Percentiles rank a stretch among this genome's conserved stretches.
phyloP scores from a whole-genome alignment of 1,284 basidiomycete species.

The Serendipita sp. region DNA sequence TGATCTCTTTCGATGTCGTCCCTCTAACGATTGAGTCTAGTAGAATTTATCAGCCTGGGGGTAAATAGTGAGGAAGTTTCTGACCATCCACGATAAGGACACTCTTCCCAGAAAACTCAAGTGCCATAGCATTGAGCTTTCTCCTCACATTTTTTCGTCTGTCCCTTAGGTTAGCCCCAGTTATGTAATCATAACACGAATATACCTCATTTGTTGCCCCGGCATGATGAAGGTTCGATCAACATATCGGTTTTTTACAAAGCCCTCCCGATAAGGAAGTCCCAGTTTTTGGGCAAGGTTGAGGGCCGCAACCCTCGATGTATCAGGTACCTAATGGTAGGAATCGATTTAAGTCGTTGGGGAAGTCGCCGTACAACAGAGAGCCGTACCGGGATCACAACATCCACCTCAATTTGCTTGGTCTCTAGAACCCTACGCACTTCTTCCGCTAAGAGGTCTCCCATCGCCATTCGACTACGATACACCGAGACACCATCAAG shows the following conservation, averaged over 20 bases:
- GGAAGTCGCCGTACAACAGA: not conserved
- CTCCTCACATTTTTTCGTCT: slow-evolving; percentile 90
- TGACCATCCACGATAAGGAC: slow-evolving; percentile 91
- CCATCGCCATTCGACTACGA: slow-evolving; percentile 98
- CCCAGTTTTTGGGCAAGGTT: slow-evolving; percentile 85
- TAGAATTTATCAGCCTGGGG: not conserved
- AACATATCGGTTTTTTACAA: slow-evolving; percentile 98
- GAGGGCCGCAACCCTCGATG: slow-evolving; percentile 87
- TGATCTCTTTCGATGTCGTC: slow-evolving; percentile 96
- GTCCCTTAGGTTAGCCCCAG: slow-evolving; percentile 6
- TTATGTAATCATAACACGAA: slow-evolving; percentile 2
- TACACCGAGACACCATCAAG: slow-evolving; percentile 97
- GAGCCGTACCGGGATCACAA: slow-evolving; percentile 79
- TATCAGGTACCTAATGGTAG: slow-evolving; percentile 68
- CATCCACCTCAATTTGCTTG: slow-evolving; percentile 66
- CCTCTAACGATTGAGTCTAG: slow-evolving; percentile 95
- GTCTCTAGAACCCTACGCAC: slow-evolving; percentile 62
- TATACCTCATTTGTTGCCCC: slow-evolving; percentile 78
- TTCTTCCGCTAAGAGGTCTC: slow-evolving; percentile 84
- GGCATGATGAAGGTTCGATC: slow-evolving; percentile 99
- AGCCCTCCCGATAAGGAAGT: slow-evolving; percentile 94
- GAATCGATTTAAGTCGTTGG: not conserved
- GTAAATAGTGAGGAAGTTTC: slow-evolving; percentile 14
- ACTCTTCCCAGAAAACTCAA: slow-evolving; percentile 87
- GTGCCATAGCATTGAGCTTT: slow-evolving; percentile 98